These are phyloP conservation scores for Metrosideros polymorpha DNA, from an alignment of 441 rosid species.

Conservation along the genomic window DNA sequence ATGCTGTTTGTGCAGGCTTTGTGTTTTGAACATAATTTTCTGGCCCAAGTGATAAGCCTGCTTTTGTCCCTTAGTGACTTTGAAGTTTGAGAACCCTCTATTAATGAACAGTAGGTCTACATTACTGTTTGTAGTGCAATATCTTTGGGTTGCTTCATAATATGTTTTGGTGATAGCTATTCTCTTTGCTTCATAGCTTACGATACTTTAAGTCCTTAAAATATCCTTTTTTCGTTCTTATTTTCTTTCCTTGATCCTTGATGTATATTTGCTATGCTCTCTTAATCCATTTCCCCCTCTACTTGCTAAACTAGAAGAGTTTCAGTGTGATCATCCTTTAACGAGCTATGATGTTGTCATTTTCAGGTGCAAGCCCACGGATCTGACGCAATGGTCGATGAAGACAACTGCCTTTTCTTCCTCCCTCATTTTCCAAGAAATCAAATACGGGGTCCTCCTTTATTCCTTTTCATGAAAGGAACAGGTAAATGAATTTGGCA, in stretches of 20 bases:
- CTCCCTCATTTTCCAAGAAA: conserved; percentile 90
- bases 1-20: background rate
- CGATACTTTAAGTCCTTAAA: background rate
- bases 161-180: background rate
- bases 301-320: background rate
- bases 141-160: background rate
- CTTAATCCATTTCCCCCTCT: background rate
- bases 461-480: conserved; percentile 95
- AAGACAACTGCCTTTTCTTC: conserved; percentile 93
- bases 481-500: conserved; percentile 41
- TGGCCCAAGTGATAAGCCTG: background rate
- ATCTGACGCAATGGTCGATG: conserved; percentile 90
- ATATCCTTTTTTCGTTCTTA: background rate
- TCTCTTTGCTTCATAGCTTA: background rate
- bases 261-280: background rate
- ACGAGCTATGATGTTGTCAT: background rate
- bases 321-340: background rate
- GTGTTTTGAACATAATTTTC: background rate
- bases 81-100: background rate
- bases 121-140: background rate
- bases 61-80: background rate
- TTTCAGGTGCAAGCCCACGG: conserved; percentile 98
- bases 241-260: background rate
- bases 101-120: background rate
- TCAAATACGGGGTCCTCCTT: conserved; percentile 64